Evolutionary conservation across 2,329 filamentous ascomycete species (phyloP).

Genomic region (Aureobasidium mangrovei): DNA sequence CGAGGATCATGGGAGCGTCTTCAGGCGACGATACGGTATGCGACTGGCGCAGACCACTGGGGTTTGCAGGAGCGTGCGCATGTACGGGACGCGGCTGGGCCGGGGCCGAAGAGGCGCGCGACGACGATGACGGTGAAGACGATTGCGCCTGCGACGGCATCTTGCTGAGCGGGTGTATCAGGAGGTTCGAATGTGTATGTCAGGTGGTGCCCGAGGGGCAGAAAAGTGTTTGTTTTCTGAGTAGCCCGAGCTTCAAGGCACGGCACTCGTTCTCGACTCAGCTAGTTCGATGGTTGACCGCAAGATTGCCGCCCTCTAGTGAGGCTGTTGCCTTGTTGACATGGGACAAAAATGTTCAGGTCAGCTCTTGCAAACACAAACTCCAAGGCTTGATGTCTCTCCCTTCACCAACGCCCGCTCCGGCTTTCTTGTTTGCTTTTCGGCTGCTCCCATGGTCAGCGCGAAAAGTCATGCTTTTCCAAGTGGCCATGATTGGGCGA

Average conservation of each 20-base stretch:
- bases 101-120: conserved; percentile 5
- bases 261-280: not conserved
- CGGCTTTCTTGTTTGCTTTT: too few species aligned
- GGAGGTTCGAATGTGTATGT: not conserved
- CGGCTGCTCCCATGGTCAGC: too few species aligned
- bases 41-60: conserved; percentile 15
- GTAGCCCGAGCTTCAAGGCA: conserved; percentile 2
- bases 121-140: not conserved
- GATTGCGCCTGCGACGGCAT: conserved; percentile 4
- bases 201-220: not conserved
- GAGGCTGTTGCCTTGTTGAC: too few species aligned
- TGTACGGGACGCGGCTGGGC: conserved; percentile 6
- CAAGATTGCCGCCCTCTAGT: not conserved
- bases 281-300: not conserved
- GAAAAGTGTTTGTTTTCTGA: not conserved
- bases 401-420: not conserved
- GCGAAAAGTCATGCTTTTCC: too few species aligned
- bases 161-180: not conserved
- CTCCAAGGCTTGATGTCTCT: not conserved
- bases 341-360: too few species aligned
- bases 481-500: too few species aligned
- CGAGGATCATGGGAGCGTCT: not conserved
- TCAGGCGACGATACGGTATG: conserved; percentile 13
- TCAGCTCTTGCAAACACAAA: not conserved
- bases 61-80: conserved; percentile 13